Base-by-base conservation (phyloP, 2,329 filamentous ascomycete species). In the Hymenoscyphus repandus region DNA sequence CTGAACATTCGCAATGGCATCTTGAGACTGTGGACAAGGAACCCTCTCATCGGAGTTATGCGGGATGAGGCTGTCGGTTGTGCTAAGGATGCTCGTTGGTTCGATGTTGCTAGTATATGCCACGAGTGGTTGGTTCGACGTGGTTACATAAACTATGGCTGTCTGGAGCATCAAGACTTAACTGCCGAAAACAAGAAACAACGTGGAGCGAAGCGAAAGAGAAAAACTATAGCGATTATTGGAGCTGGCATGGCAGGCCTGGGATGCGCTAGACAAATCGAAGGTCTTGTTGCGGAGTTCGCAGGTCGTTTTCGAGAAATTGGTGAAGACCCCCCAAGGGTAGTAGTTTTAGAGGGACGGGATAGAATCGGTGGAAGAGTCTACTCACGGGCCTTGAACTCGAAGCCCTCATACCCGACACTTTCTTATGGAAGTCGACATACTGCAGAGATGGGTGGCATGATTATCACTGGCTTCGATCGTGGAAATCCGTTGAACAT, bases 381-480 rank as follows among this genome's bases (percentile, higher is more conserved):
- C 17, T 97, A 96, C 69, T 99, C 93, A 47, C 90, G 79, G 47
- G 71, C 78, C 20, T 77, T 85, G 56, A 73, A 62, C 85, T 53
- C 73, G 72, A 74, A 76, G 82, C 72, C 72, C 86, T 73, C 68
- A 79, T 67, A 69, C 74, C 65, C 70, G 75, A 65, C 62, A 74
- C 69, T 68, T 9, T 53, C 80, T 77, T 67, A 79, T 70, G 77
- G 74, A 7, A 78, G 75, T 54, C 74, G 82, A 45, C 86, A 86
- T 64, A 97, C 91, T 17, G 93, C 90, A 31, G 93, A 99, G 68
- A 95, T 96, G 84, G 93, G 93, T 27, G 93, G 92, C 49, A 96
- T 99, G 77, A 97, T 99, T 53, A 90, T 99, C 54, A 96, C 95
- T 32, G 93, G 93, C 0, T 99, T 97, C 66, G 90, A 97, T 59